phyloP scores from a whole-genome alignment of 176 grass and related monocot genomes.

The Eremochloa ophiuroides region DNA sequence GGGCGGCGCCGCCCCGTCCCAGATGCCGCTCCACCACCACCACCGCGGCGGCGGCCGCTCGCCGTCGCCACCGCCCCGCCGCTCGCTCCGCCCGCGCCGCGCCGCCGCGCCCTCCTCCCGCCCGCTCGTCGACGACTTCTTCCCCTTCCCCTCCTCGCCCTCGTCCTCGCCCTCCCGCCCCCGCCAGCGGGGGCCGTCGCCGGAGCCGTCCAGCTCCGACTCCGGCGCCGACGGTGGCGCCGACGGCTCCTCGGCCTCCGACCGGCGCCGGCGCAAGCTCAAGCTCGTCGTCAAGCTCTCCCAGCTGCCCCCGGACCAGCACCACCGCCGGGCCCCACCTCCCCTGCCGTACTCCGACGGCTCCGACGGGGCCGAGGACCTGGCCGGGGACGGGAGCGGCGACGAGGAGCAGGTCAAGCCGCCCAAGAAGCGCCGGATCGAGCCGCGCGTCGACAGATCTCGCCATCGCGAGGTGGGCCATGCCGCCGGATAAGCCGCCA shows the following conservation, averaged over 20 bases:
- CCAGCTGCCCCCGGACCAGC: conserved; percentile 34
- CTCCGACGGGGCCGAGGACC: conserved; percentile 34
- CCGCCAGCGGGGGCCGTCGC: conserved; percentile 36
- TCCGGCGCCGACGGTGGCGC: conserved; percentile 42
- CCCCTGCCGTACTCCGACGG: conserved; percentile 38
- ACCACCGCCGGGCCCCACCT: conserved; percentile 35
- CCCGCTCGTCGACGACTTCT: conserved; percentile 35
- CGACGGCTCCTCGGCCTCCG: conserved; percentile 34
- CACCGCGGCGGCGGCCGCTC: conserved; percentile 27
- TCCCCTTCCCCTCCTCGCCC: conserved; percentile 38
- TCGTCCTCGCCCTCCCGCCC: conserved; percentile 30
- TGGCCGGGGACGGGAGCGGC: conserved; percentile 29
- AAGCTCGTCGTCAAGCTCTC: conserved; percentile 83
- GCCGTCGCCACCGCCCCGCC: conserved; percentile 41
- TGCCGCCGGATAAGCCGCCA: conserved; percentile 1
- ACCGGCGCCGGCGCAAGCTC: conserved; percentile 59
- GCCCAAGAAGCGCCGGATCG: conserved; percentile 89
- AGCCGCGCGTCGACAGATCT: conserved; percentile 59
- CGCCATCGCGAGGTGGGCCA: conserved; percentile 31
- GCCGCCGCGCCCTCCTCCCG: conserved; percentile 37
- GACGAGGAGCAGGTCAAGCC: conserved; percentile 78
- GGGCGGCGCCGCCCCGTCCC: neutral
- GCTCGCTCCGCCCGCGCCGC: conserved; percentile 44
- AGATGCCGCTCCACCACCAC: neutral
- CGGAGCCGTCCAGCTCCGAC: conserved; percentile 55